phyloP scores from a whole-genome alignment of 768 basidiomycete genomes.

The Crassisporium funariophilum region DNA sequence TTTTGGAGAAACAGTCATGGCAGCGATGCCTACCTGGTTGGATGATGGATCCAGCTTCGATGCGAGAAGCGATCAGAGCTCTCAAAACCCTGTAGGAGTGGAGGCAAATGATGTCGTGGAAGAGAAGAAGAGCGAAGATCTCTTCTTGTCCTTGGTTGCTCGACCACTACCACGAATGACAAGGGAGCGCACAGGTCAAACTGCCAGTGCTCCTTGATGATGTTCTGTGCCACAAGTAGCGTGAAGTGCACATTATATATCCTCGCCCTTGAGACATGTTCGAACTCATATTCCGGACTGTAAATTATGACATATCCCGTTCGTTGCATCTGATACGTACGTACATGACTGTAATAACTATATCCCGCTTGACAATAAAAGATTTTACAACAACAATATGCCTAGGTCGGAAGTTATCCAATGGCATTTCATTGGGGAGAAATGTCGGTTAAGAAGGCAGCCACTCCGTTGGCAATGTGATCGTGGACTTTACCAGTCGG shows the following conservation, averaged over 20 bases:
- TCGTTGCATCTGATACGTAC: no score
- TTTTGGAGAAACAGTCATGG: conserved; percentile 13
- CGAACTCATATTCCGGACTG: no score
- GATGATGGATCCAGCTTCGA: conserved; percentile 9
- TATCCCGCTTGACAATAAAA: no score
- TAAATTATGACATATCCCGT: no score
- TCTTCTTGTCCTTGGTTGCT: no score
- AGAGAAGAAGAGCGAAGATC: conserved; percentile 1
- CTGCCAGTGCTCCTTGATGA: conserved; percentile 7
- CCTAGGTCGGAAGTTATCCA: no score
- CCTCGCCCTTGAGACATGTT: no score
- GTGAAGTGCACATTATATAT: no score
- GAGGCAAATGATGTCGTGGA: no score
- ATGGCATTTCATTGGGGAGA: not conserved
- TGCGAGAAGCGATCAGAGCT: conserved; percentile 1
- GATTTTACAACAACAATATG: no score
- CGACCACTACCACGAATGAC: not conserved
- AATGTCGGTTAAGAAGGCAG: conserved; percentile 34
- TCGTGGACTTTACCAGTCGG: conserved; percentile 52
- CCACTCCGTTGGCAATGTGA: conserved; percentile 46
- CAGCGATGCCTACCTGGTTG: conserved; percentile 21
- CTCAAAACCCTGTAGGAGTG: no score
- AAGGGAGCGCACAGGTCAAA: conserved; percentile 3
- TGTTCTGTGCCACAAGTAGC: not conserved
- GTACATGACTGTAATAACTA: no score